Conservation (phyloP, 2,329 filamentous ascomycete species). For the Colletotrichum endophyticum region DNA sequence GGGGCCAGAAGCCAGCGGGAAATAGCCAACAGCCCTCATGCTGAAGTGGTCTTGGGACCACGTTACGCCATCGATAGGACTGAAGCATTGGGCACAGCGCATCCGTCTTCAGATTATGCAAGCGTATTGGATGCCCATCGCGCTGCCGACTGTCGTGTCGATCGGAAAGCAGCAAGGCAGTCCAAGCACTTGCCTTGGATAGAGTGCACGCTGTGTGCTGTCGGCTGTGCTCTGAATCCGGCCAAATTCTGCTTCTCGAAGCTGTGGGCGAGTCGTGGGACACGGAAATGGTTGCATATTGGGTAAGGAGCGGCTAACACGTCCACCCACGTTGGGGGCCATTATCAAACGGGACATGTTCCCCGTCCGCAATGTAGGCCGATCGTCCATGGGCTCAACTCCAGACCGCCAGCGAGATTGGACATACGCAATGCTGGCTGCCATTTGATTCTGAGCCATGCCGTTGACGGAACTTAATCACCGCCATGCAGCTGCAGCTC, state of each 20-base stretch:
- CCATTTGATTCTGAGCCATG: not conserved
- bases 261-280: not conserved
- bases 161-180: not conserved
- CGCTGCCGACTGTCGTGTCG: not conserved
- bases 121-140: not conserved
- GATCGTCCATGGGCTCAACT: not conserved
- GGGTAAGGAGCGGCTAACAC: not conserved
- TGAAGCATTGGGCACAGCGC: not conserved
- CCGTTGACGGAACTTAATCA: conserved; percentile 1
- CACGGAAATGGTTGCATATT: conserved; percentile 1
- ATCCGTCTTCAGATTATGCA: not conserved
- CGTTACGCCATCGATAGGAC: not conserved
- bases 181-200: not conserved
- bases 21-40: not conserved
- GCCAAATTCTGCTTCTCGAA: conserved; percentile 7
- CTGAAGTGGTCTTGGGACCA: not conserved
- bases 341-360: not conserved
- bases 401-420: conserved; percentile 11
- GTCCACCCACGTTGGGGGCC: not conserved
- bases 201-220: not conserved
- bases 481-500: not conserved
- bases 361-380: not conserved
- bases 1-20: not conserved
- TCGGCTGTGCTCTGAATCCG: conserved; percentile 8
- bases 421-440: conserved; percentile 7